Evolutionary conservation across 139 green algal genomes (phyloP), one percentile per base, ranked within the genome.

Genomic region (Chlorella sp.): DNA sequence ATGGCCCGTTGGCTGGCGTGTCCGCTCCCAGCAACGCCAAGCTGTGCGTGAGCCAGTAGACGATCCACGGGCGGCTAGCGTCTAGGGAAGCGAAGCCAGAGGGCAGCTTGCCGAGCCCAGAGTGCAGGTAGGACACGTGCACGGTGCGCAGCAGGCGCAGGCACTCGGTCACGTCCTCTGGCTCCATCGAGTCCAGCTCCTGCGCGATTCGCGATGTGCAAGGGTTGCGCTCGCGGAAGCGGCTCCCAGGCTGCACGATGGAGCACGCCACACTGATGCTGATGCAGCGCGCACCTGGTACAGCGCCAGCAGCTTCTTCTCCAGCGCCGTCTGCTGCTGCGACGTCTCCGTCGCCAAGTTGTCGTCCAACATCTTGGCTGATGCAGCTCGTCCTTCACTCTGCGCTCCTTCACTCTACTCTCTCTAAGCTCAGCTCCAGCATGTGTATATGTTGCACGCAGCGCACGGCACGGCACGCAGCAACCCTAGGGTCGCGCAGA

Each of bases 11-110:
- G 49, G 66, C 35, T 3, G 75, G 71, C 34, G 88, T 31, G 17
- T 55, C 2, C 2, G 69, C 75, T 3, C 86, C 64, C 30, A 99
- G 79, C 5, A 99, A 76, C 0, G 90, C 86, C 6, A 99, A 82
- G 6, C 84, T 86, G 75, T 99, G 95, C 31, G 91, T 27, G 67
- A 93, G 87, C 94, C 94, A 98, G 78, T 93, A 98, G 35, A 80
- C 82, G 17, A 99, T 89, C 95, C 94, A 98, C 0, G 93, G 84
- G 23, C 90, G 82, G 65, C 87, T 92, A 5, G 91, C 88, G 67
- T 96, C 93, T 33, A 98, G 79, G 2, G 76, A 76, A 0, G 85
- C 77, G 60, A 92, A 97, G 24, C 77, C 80, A 36, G 72, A 62
- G 10, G 33, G 55, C 3, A 92, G 85, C 62, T 76, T 61, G 1